Conservation (phyloP, 306 rosid species). For the Gleditsia sinensis region DNA sequence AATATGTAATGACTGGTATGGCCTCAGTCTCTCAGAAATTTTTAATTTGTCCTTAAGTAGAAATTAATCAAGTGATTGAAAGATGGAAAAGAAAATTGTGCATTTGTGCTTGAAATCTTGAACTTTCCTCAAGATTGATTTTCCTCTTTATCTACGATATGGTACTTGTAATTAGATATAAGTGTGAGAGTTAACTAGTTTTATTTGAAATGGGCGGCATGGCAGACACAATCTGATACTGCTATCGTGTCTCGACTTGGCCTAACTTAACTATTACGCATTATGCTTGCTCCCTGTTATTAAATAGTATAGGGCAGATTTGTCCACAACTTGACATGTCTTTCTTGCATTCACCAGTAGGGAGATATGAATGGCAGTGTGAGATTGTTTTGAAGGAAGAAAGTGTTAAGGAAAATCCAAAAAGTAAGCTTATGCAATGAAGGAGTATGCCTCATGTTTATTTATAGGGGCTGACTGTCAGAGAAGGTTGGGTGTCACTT, state of each 20-base stretch:
- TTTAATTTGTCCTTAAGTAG: conserved; percentile 21
- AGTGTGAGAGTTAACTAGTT: conserved; percentile 7
- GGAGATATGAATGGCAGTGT: neutral
- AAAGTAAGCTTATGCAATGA: neutral
- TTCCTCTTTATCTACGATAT: conserved; percentile 3
- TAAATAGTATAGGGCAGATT: neutral
- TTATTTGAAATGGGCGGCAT: conserved; percentile 6
- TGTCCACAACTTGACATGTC: neutral
- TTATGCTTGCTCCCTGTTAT: conserved; percentile 10
- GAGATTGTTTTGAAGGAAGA: conserved; percentile 8
- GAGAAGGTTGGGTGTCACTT: neutral
- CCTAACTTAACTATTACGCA: neutral
- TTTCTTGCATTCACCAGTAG: conserved; percentile 11
- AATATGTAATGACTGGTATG: conserved; percentile 98
- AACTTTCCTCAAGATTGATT: neutral
- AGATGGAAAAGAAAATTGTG: neutral
- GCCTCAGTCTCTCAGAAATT: conserved; percentile 18
- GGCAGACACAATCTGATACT: neutral
- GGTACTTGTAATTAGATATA: neutral
- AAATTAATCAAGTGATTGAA: neutral
- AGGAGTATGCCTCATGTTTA: neutral
- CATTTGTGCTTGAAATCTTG: conserved; percentile 25
- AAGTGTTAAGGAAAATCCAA: neutral
- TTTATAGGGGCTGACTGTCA: neutral
- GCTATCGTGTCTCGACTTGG: neutral